Conservation (phyloP, 805 yeast species). For the Saccharomycopsis sp. region DNA sequence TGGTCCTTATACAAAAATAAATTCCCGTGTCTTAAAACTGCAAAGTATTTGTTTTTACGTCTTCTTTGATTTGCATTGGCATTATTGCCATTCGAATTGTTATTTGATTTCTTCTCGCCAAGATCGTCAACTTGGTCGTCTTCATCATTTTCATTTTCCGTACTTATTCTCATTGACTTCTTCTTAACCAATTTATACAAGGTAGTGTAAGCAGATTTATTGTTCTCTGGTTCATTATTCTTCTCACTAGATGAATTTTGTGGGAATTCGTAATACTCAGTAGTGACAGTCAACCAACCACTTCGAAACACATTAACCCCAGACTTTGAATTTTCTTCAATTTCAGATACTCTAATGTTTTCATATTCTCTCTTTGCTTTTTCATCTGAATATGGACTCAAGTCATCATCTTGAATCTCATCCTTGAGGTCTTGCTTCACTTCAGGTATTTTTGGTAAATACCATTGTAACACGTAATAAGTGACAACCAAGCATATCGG, state of each 20-base stretch:
- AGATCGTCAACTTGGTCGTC: slow-evolving; percentile 16
- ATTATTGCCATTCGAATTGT: slow-evolving; percentile 21
- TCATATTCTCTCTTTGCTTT: slow-evolving; percentile 27
- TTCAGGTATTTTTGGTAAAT: slow-evolving; percentile 29
- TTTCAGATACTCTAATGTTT: slow-evolving; percentile 49
- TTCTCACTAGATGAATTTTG: slow-evolving; percentile 21
- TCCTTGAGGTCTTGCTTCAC: slow-evolving; percentile 22
- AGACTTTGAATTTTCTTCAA: slow-evolving; percentile 51
- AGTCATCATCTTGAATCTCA: slow-evolving; percentile 25
- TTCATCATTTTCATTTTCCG: slow-evolving; percentile 6
- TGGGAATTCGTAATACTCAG: slow-evolving; percentile 53
- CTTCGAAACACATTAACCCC: slow-evolving; percentile 59
- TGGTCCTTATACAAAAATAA: slow-evolving; percentile 77
- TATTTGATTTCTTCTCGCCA: slow-evolving; percentile 10
- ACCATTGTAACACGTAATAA: slow-evolving; percentile 32
- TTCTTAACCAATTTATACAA: slow-evolving; percentile 49
- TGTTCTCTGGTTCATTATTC: slow-evolving; percentile 24
- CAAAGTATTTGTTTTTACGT: slow-evolving; percentile 57
- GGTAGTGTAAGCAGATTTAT: slow-evolving; percentile 53
- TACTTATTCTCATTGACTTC: slow-evolving; percentile 14
- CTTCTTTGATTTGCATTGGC: slow-evolving; percentile 34
- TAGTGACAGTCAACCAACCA: slow-evolving; percentile 85
- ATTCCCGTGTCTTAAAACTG: slow-evolving; percentile 79
- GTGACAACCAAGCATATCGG: slow-evolving; percentile 43
- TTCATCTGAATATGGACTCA: slow-evolving; percentile 21